phyloP scores from a whole-genome alignment of 177 flowering plant species.

The Vitis hybrid region DNA sequence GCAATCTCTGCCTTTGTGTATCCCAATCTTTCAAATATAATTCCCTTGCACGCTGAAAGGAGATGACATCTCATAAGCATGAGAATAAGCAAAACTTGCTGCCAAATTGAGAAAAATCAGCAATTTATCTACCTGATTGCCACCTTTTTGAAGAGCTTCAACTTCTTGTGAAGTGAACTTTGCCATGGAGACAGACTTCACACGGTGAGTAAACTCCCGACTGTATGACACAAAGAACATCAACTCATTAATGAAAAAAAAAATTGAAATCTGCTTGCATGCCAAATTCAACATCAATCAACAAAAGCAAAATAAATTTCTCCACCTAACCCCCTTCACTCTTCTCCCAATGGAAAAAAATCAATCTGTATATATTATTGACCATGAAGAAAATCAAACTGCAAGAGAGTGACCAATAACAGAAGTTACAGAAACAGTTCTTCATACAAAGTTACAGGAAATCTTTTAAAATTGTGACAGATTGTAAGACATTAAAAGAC shows the following conservation, averaged over 20 bases:
- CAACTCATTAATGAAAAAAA: constrained; percentile 4
- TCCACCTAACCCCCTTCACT: too few relatives aligned
- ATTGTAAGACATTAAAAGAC: too few relatives aligned
- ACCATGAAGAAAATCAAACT: too few relatives aligned
- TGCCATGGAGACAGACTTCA: constrained; percentile 96
- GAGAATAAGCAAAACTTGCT: constrained; percentile 1
- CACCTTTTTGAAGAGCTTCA: constrained; percentile 91
- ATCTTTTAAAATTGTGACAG: too few relatives aligned
- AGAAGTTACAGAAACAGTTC: too few relatives aligned
- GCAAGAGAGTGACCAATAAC: too few relatives aligned
- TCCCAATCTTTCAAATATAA: constrained; percentile 85
- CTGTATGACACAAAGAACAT: constrained; percentile 34
- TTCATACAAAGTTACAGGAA: too few relatives aligned
- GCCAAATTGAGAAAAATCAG: constrained; percentile 7
- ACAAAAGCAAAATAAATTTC: not conserved
- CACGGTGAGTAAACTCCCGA: constrained; percentile 98
- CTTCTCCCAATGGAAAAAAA: too few relatives aligned
- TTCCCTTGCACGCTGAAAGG: constrained; percentile 87
- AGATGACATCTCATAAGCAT: constrained; percentile 15
- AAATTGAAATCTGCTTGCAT: not conserved
- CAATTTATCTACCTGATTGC: constrained; percentile 75
- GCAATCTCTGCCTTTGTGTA: constrained; percentile 64
- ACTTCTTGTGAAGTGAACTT: constrained; percentile 94
- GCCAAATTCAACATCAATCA: not conserved
- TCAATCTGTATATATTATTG: too few relatives aligned